Base-by-base conservation (phyloP, 805 yeast species). In the Spathaspora passalidarum region DNA sequence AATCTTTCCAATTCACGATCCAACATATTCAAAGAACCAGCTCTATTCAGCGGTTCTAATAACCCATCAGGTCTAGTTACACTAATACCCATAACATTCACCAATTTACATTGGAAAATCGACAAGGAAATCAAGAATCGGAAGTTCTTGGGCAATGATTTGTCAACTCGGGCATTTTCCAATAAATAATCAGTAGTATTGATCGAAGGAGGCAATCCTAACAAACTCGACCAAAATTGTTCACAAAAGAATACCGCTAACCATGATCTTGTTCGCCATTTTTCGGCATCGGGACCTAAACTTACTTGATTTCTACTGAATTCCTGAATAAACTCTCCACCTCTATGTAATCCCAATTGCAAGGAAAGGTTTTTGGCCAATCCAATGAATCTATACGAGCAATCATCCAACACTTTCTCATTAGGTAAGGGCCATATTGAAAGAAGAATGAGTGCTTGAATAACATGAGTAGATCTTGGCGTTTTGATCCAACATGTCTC, bases 191-290 rank as follows among this genome's bases (percentile, higher is more conserved):
- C 97, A 2, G 76, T 72, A 0, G 91, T 84, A 48, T 83, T 88
- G 54, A 88, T 78, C 3, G 89, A 82, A 1, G 96, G 91, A 1
- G 97, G 97, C 42, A 91, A 68, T 0, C 97, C 97, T 38, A 90
- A 65, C 32, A 83, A 80, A 10, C 95, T 85, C 3, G 96, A 84
- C 94, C 96, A 88, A 58, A 89, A 86, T 55, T 90, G 95, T 60
- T 90, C 97, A 39, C 88, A 76, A 58, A 90, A 86, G 62, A 86
- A 91, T 3, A 88, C 85, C 2, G 92, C 90, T 22, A 89, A 68
- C 97, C 97, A 91, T 1, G 96, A 81, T 54, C 96, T 73, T 1
- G 97, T 89, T 62, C 97, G 77, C 97, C 97, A 91, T 58, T 82
- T 84, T 55, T 88, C 97, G 4, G 96, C 92, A 64, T 91, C 89